Conservation (phyloP, 331 rosid species). For the Quercus tomentella region DNA sequence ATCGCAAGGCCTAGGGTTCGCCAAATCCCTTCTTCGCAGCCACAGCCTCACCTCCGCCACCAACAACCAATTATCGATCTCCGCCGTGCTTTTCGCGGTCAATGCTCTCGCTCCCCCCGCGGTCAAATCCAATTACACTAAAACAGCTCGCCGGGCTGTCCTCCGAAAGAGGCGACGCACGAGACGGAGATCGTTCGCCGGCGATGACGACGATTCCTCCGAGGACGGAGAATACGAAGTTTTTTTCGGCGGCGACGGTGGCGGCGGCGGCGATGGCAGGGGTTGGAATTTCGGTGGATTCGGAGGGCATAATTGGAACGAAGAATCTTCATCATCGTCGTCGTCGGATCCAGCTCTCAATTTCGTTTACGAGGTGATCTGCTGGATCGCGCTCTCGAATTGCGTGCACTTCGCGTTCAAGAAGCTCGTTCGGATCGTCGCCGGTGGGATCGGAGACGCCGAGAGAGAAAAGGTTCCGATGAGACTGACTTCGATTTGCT, state of each 20-base stretch:
- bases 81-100: conserved; percentile 44
- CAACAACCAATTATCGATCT: conserved; percentile 34
- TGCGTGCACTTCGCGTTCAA: conserved; percentile 82
- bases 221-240: conserved; percentile 39
- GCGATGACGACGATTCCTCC: conserved; percentile 19
- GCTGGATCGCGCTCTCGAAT: conserved; percentile 80
- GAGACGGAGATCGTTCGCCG: conserved; percentile 44
- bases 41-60: conserved; percentile 25
- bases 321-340: conserved; percentile 23
- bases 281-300: conserved; percentile 73
- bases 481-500: conserved; percentile 47
- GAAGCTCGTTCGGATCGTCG: conserved; percentile 51
- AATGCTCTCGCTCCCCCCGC: conserved; percentile 75
- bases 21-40: conserved; percentile 40
- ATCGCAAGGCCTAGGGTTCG: conserved; percentile 43
- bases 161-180: conserved; percentile 65
- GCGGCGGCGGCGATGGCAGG: conserved; percentile 40
- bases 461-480: conserved; percentile 58
- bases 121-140: conserved; percentile 34
- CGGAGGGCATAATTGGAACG: conserved; percentile 73
- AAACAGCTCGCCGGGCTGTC: conserved; percentile 41
- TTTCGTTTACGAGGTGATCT: conserved; percentile 81
- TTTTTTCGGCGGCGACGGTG: conserved; percentile 41
- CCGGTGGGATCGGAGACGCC: conserved; percentile 52
- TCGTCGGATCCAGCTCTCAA: conserved; percentile 74